A percentile compares a stretch with the other conserved stretches of the same genome.
Conservation (phyloP, 495 filamentous ascomycete genomes). For the Tuber microsphaerosporum region DNA sequence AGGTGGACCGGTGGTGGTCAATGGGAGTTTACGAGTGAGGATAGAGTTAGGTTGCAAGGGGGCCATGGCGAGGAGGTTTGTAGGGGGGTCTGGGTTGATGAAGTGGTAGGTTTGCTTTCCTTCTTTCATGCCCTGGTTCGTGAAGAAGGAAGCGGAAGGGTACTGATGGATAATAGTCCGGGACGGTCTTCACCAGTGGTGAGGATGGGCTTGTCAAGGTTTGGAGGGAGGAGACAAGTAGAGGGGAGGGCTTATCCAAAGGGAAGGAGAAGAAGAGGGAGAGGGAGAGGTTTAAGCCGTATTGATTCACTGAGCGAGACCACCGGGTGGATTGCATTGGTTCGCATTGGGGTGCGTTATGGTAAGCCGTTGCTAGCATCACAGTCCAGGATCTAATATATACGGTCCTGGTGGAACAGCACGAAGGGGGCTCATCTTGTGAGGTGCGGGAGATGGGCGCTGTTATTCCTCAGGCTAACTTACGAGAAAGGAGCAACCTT, state of each 20-base stretch:
- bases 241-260: conserved; percentile 1
- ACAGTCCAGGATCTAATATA: background rate
- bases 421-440: background rate
- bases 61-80: conserved; percentile 82
- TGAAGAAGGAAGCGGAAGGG: background rate
- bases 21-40: conserved; percentile 58
- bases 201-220: conserved; percentile 69
- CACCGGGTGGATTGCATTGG: background rate
- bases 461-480: background rate
- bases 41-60: conserved; percentile 59
- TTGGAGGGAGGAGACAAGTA: conserved; percentile 45
- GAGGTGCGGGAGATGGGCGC: background rate
- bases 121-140: background rate
- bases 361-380: background rate
- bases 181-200: conserved; percentile 66
- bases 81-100: conserved; percentile 66
- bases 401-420: no score
- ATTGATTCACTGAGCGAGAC: conserved; percentile 10
- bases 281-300: conserved; percentile 28
- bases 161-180: conserved; percentile 46
- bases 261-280: conserved; percentile 23
- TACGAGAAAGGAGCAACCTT: background rate
- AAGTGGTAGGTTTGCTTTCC: conserved; percentile 49
- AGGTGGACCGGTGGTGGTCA: conserved; percentile 45
- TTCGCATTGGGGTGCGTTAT: background rate